Conservation (phyloP, 495 filamentous ascomycete species). For the Entonaema liquescens region DNA sequence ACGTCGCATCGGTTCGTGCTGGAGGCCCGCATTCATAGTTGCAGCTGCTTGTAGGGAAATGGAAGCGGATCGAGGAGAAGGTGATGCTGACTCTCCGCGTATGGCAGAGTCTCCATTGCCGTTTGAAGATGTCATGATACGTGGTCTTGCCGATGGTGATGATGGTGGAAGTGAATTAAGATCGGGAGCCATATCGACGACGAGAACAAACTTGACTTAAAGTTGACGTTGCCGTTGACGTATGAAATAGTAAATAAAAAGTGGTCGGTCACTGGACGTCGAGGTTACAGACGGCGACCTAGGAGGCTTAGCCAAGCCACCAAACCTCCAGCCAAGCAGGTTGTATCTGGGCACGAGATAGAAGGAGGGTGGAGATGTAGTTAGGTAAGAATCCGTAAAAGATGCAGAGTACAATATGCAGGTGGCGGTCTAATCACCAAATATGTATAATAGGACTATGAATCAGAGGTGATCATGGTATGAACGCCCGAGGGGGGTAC, state of each 20-base stretch:
- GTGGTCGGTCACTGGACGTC: conserved; percentile 5
- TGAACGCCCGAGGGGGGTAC: conserved; percentile 9
- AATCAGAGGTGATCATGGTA: conserved; percentile 28
- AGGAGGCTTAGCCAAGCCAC: neutral
- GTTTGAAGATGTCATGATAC: conserved; percentile 46
- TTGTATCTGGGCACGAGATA: conserved; percentile 14
- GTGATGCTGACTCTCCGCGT: conserved; percentile 57
- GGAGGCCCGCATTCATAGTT: conserved; percentile 74
- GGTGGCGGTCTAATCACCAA: conserved; percentile 26
- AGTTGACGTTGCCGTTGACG: conserved; percentile 16
- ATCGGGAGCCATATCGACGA: conserved; percentile 68
- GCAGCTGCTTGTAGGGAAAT: conserved; percentile 73
- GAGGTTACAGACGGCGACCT: conserved; percentile 20
- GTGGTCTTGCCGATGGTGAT: conserved; percentile 45
- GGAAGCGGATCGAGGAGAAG: conserved; percentile 67
- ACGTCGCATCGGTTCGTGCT: conserved; percentile 67
- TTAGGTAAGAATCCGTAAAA: conserved; percentile 14
- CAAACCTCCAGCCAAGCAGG: conserved; percentile 14
- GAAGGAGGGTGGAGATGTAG: conserved; percentile 13
- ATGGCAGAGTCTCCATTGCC: conserved; percentile 46
- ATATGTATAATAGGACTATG: conserved; percentile 23
- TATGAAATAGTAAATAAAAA: conserved; percentile 16
- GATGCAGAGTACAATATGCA: conserved; percentile 17
- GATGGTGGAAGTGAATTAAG: conserved; percentile 77
- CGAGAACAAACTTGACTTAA: conserved; percentile 1